Conservation (phyloP, 768 basidiomycete species). For the Xerocomellus intermedius region DNA sequence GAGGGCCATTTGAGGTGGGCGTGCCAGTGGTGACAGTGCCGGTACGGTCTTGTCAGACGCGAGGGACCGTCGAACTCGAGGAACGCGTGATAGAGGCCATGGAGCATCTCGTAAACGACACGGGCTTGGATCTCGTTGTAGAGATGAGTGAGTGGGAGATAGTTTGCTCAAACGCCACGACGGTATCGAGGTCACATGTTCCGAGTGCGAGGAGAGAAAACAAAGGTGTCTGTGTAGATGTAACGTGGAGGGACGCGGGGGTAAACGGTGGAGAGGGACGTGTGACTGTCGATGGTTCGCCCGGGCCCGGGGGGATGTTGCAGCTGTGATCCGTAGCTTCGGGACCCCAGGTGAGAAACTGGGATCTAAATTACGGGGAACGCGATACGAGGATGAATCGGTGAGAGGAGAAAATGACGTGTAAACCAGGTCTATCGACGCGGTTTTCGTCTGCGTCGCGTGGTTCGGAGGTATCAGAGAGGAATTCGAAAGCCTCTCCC, state of each 20-base stretch:
- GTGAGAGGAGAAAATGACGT: constrained; percentile 94
- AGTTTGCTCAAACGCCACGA: constrained; percentile 84
- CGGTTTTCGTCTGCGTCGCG: constrained; percentile 52
- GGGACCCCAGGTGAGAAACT: constrained; percentile 68
- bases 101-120: constrained; percentile 84
- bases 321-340: constrained; percentile 29
- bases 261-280: constrained; percentile 94
- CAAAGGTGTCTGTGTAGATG: constrained; percentile 92
- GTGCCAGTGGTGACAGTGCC: too few species aligned
- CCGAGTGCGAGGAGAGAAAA: constrained; percentile 92
- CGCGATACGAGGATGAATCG: constrained; percentile 93
- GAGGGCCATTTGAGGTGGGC: too few species aligned
- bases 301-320: constrained; percentile 22
- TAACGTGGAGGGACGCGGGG: constrained; percentile 88
- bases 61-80: constrained; percentile 74
- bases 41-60: too few species aligned
- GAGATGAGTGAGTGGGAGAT: constrained; percentile 72
- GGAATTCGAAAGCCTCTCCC: constrained; percentile 83
- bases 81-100: constrained; percentile 85
- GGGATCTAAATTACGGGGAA: constrained; percentile 81
- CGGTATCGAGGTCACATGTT: constrained; percentile 89
- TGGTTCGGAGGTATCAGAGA: constrained; percentile 61
- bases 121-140: constrained; percentile 79
- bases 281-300: constrained; percentile 57
- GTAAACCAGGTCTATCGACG: constrained; percentile 87